Base-by-base conservation (phyloP, 148 eudicot species). In the Rhododendron griersonianum region DNA sequence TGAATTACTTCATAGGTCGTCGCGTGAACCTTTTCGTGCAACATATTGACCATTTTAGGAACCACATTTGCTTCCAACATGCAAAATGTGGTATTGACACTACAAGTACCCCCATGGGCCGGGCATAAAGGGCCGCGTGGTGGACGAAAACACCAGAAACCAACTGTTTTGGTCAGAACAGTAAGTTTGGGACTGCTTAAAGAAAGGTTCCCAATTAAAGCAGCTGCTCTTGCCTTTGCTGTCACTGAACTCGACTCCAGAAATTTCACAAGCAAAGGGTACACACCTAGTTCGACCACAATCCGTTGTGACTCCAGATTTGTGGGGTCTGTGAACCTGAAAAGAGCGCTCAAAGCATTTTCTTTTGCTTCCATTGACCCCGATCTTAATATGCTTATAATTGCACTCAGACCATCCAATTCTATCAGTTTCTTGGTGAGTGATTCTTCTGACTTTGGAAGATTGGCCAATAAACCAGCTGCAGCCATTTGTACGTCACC, bases 391-490 rank as follows among this genome's bases (percentile, higher is more conserved):
- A 90, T 87, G 81, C 87, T 65, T 18, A 88, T 77, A 79, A 90
- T 88, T 15, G 90, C 89, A 19, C 81, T 88, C 16, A 86, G 69
- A 45, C 90, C 89, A 23, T 88, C 90, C 73, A 87, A 81, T 75
- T 90, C 89, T 21, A 90, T 90, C 30, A 90, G n/a, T 59, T 83
- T 90, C 41, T 81, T 55, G 59, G 59, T 55, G 59, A 16, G 59
- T 55, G 59, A 55, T 55, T 55, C 59, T 55, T 55, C 59, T 23
- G 90, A 90, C 73, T 90, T 90, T 25, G 92, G 92, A 65, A 90
- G 90, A 84, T 90, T 90, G 63, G 92, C 92, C 53, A 90, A 33
- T 39, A 90, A 85, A 83, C 92, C 92, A 74, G 89, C 90, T n/a
- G 92, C 90, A 77, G 92, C 90, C 90, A 75, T 83, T 25, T 88